Percentiles rank a stretch among this genome's conserved stretches.
These are phyloP conservation scores for Emergomyces pasteurianus DNA, from an alignment of 2,329 filamentous ascomycete genomes.

Conservation along the genomic window DNA sequence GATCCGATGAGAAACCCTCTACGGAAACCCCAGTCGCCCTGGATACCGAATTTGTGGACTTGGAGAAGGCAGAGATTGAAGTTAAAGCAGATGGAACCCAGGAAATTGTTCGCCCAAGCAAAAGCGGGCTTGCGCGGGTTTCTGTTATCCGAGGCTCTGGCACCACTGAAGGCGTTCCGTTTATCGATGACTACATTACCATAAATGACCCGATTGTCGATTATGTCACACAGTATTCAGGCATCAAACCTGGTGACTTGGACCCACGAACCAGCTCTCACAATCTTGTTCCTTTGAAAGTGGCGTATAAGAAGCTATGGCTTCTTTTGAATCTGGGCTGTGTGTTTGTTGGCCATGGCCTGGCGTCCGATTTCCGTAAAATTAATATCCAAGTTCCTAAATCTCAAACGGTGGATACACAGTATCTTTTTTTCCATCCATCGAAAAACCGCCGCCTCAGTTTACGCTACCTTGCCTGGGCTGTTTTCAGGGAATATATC, in stretches of 20 bases:
- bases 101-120: slow-evolving; percentile 81
- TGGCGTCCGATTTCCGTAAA: slow-evolving; percentile 92
- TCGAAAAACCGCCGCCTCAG: slow-evolving; percentile 75
- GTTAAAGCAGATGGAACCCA: slow-evolving; percentile 89
- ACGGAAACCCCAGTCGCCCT: slow-evolving; percentile 70
- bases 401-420: slow-evolving; percentile 84
- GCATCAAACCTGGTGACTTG: slow-evolving; percentile 75
- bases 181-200: slow-evolving; percentile 94
- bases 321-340: slow-evolving; percentile 87
- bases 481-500: slow-evolving; percentile 83
- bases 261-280: slow-evolving; percentile 67
- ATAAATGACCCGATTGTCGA: slow-evolving; percentile 87
- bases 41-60: slow-evolving; percentile 90
- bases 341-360: slow-evolving; percentile 83
- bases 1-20: slow-evolving; percentile 51
- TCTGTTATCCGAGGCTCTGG: slow-evolving; percentile 76
- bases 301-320: slow-evolving; percentile 97
- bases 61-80: slow-evolving; percentile 87
- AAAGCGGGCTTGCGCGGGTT: slow-evolving; percentile 82
- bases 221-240: slow-evolving; percentile 88
- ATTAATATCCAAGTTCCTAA: slow-evolving; percentile 96
- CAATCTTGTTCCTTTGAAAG: slow-evolving; percentile 75
- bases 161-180: slow-evolving; percentile 66
- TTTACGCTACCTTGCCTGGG: slow-evolving; percentile 83
- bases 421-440: slow-evolving; percentile 77